A percentile compares a stretch with the other conserved stretches of the same genome.
These are phyloP conservation scores for Chionographis japonica DNA, from an alignment of 106 monocot genomes.

Conservation along the genomic window DNA sequence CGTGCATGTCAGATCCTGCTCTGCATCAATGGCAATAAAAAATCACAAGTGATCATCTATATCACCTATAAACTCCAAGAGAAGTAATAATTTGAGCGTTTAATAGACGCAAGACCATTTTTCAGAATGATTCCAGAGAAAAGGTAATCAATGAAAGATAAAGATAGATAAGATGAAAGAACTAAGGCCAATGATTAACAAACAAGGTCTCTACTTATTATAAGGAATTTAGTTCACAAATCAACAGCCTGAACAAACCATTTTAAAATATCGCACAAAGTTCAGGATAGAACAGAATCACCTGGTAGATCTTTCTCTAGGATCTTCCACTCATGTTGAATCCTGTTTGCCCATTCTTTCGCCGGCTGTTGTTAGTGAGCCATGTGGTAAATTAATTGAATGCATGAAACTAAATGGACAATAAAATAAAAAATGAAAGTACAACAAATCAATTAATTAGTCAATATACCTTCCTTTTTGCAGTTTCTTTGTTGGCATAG, in stretches of 20 bases:
- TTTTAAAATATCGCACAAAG: background rate
- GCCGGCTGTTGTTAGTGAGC: slow-evolving; percentile 8
- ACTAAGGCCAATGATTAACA: too few species aligned
- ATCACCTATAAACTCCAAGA: too few species aligned
- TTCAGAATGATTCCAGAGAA: too few species aligned
- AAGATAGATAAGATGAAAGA: too few species aligned
- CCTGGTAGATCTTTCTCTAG: slow-evolving; percentile 21
- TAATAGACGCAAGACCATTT: too few species aligned
- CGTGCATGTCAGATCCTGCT: too few species aligned
- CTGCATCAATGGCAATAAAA: too few species aligned
- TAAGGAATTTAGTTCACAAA: background rate
- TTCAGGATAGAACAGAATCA: background rate
- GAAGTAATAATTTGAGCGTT: too few species aligned
- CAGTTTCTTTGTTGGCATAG: slow-evolving; percentile 12
- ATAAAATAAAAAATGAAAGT: slow-evolving; percentile 5
- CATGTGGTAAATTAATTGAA: background rate
- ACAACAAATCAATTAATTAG: background rate
- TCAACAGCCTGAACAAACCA: background rate
- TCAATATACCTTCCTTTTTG: slow-evolving; percentile 11
- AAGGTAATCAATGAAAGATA: too few species aligned
- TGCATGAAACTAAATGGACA: background rate
- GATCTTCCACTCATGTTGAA: slow-evolving; percentile 22
- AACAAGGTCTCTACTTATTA: background rate
- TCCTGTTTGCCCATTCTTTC: slow-evolving; percentile 4
- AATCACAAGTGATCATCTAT: too few species aligned